Percentiles rank a stretch among this genome's conserved stretches.
These are phyloP conservation scores for Medicago ruthenica DNA, from an alignment of 306 rosid species.

Conservation along the genomic window DNA sequence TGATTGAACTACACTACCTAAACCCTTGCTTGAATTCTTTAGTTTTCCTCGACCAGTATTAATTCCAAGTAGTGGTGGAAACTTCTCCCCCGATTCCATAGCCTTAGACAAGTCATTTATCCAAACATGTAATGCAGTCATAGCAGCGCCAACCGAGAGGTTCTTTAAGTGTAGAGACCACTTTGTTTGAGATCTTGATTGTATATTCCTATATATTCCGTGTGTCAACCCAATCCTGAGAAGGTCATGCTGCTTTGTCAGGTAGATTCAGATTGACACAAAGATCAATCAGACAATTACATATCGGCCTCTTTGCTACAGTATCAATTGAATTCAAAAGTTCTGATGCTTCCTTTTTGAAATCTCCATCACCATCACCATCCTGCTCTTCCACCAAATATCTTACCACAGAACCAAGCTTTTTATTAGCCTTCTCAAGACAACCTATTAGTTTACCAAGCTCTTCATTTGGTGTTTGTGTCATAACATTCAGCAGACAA, in stretches of 20 bases:
- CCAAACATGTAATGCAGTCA: slow-evolving; percentile 85
- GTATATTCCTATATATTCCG: slow-evolving; percentile 69
- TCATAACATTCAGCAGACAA: slow-evolving; percentile 86
- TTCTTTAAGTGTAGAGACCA: slow-evolving; percentile 88
- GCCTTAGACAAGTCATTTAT: slow-evolving; percentile 70
- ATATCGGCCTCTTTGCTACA: slow-evolving; percentile 73
- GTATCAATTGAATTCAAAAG: slow-evolving; percentile 58
- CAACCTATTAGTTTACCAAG: slow-evolving; percentile 65
- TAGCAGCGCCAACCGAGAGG: slow-evolving; percentile 89
- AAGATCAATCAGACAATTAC: slow-evolving; percentile 91
- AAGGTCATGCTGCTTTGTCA: slow-evolving; percentile 70
- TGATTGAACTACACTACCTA: slow-evolving; percentile 69
- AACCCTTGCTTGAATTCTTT: slow-evolving; percentile 73
- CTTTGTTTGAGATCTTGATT: slow-evolving; percentile 66
- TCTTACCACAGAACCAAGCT: slow-evolving; percentile 70
- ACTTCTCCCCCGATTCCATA: slow-evolving; percentile 69
- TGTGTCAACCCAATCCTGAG: slow-evolving; percentile 63
- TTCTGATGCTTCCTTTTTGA: slow-evolving; percentile 66
- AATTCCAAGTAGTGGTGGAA: slow-evolving; percentile 86
- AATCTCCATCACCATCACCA: slow-evolving; percentile 47
- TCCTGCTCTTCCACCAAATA: slow-evolving; percentile 64
- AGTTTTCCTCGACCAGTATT: slow-evolving; percentile 89
- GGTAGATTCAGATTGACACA: slow-evolving; percentile 68
- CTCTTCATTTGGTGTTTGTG: slow-evolving; percentile 73
- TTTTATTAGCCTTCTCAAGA: slow-evolving; percentile 64